Evolutionary conservation across 2,329 filamentous ascomycete genomes (phyloP).

Genomic region (Aspergillus sp.): DNA sequence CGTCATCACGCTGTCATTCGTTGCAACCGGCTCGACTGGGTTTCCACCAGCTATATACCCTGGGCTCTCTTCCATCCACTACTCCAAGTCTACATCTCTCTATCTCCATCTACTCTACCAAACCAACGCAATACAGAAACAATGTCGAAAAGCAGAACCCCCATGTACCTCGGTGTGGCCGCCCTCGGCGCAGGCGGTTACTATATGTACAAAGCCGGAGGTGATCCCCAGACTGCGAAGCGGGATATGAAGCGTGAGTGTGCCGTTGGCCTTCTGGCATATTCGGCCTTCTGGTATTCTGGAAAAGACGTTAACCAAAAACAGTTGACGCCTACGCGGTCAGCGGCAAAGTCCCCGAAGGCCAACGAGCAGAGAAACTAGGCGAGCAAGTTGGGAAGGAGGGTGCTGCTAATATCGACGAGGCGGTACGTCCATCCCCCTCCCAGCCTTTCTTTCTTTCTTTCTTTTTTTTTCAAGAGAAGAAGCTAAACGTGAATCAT

Average conservation of each 20-base stretch:
- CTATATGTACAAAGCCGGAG: slow-evolving; percentile 85
- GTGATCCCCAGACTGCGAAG: slow-evolving; percentile 71
- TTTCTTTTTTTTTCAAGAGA: not conserved
- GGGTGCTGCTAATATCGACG: slow-evolving; percentile 60
- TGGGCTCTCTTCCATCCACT: not conserved
- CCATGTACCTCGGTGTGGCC: slow-evolving; percentile 43
- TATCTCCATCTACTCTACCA: no score
- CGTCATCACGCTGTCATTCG: no score
- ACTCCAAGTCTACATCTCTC: no score
- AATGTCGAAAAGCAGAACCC: slow-evolving; percentile 31
- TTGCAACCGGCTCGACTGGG: no score
- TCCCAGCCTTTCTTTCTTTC: not conserved
- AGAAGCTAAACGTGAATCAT: not conserved
- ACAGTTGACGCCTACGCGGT: slow-evolving; percentile 68
- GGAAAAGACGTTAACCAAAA: not conserved
- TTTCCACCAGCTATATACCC: not conserved
- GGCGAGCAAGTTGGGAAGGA: slow-evolving; percentile 54
- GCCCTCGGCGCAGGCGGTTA: slow-evolving; percentile 67
- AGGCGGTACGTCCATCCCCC: slow-evolving; percentile 48
- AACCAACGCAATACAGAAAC: slow-evolving; percentile 2
- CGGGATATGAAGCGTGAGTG: slow-evolving; percentile 73
- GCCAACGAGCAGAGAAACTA: slow-evolving; percentile 57
- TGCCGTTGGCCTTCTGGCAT: not conserved
- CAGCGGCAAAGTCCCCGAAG: slow-evolving; percentile 57
- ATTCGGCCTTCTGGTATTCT: not conserved